Base-by-base conservation (phyloP, 2,329 filamentous ascomycete genomes). In the Hypoxylon sp. region DNA sequence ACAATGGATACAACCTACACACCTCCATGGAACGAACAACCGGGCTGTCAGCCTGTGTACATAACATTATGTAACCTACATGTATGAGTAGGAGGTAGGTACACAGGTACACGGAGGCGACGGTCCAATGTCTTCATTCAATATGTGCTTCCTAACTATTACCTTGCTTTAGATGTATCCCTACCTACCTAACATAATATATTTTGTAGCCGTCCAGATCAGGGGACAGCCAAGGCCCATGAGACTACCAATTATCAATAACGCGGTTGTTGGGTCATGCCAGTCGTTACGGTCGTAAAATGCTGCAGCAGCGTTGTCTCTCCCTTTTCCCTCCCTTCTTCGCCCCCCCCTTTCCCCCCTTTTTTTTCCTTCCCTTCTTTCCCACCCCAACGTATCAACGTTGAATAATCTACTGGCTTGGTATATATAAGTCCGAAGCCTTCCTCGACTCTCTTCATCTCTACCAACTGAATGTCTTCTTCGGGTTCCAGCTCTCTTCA, bases 401-500 rank as follows among this genome's bases (percentile, higher is more conserved):
- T 32, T 46, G 13, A 48, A 37, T 44, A 57, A 37, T 48, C 44
- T 17, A 6, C 27, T 11, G 13, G n/a, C 8, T 27, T 29, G 13
- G 17, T 37, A 57, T 46, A 51, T 57, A 32, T 35, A 47, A n/a
- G 17, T 27, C 27, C 19, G 10, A 48, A 0, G 7, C 13, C 35
- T 11, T 37, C 31, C 15, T 15, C 19, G 19, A 13, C 13, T 29
- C 27, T 10, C 47, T 52, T 29, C 15, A 6, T 31, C 17, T 6
- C 35, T 54, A 73, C 31, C 63, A 64, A 46, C 51, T 65, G 17
- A 70, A 73, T 4, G 73, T 75, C 47, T 56, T n/a, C 29, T 44
- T 56, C 5, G 80, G 74, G 4, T 61, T 56, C 84, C 84, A 86
- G 3, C 76, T 67, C 1, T 78, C 73, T 53, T 82, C 79, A 47